phyloP scores from a whole-genome alignment of 768 basidiomycete species.

The Mycena olivaceomarginata region DNA sequence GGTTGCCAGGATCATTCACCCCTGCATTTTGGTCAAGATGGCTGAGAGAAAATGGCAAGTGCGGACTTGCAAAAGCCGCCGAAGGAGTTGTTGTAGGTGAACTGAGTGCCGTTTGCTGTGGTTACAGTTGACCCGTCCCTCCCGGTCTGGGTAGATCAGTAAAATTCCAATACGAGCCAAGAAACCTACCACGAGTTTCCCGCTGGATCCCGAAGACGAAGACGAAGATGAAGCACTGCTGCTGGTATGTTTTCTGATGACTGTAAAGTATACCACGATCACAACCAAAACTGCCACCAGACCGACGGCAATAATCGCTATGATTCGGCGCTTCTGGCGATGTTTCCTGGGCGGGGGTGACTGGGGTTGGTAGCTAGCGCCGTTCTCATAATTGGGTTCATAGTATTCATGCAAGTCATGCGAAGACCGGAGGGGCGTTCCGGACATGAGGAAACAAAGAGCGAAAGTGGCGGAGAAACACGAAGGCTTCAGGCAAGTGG shows the following conservation, averaged over 20 bases:
- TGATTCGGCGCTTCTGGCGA: constrained; percentile 14
- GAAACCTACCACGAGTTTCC: constrained; percentile 15
- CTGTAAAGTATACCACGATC: constrained; percentile 58
- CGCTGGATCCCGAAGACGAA: not conserved
- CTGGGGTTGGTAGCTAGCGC: not conserved
- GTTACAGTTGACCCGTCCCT: constrained; percentile 78
- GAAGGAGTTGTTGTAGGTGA: constrained; percentile 84
- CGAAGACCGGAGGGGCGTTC: constrained; percentile 28
- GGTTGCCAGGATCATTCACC: constrained; percentile 76
- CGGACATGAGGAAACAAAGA: constrained; percentile 4
- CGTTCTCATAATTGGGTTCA: not conserved
- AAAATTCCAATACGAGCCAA: not conserved
- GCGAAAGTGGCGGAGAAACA: not conserved
- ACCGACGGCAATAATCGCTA: constrained; percentile 32
- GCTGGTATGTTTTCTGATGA: constrained; percentile 52
- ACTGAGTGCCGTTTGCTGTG: constrained; percentile 77
- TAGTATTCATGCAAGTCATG: not conserved
- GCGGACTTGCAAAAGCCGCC: constrained; percentile 75
- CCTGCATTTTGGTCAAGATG: constrained; percentile 54
- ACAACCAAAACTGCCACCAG: constrained; percentile 54
- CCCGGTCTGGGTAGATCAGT: constrained; percentile 61
- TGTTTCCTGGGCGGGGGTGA: constrained; percentile 2
- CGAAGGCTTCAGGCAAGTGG: not conserved
- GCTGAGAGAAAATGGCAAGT: not conserved
- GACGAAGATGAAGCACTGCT: constrained; percentile 37